phyloP scores from a whole-genome alignment of 1,284 basidiomycete species.

The Hortiboletus rubellus region DNA sequence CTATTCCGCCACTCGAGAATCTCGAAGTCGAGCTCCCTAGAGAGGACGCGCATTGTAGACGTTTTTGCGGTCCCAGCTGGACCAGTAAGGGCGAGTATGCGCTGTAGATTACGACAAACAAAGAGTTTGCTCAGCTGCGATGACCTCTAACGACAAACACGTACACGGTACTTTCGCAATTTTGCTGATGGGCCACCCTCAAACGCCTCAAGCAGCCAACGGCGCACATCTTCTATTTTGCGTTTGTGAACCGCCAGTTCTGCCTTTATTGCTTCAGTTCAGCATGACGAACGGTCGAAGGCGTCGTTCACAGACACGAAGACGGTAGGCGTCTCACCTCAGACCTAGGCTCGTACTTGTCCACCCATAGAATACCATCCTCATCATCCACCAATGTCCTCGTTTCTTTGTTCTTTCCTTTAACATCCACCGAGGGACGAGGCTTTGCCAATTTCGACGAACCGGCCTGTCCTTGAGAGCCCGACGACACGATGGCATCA shows the following conservation, averaged over 20 bases:
- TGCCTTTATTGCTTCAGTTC: constrained; percentile 42
- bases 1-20: constrained; percentile 85
- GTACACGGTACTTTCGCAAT: constrained; percentile 75
- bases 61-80: constrained; percentile 93
- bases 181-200: constrained; percentile 65
- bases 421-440: constrained; percentile 26
- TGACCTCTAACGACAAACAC: constrained; percentile 21
- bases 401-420: constrained; percentile 49
- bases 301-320: neutral
- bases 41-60: constrained; percentile 75
- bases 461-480: constrained; percentile 8
- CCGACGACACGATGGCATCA: constrained; percentile 4
- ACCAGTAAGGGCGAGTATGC: constrained; percentile 84
- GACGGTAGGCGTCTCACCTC: constrained; percentile 50
- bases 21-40: constrained; percentile 75
- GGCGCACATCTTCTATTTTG: constrained; percentile 83
- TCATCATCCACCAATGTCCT: neutral
- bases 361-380: constrained; percentile 72
- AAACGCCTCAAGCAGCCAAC: constrained; percentile 86
- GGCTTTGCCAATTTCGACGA: constrained; percentile 7
- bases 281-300: neutral
- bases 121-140: neutral
- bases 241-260: constrained; percentile 88
- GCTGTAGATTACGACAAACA: constrained; percentile 43
- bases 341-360: constrained; percentile 66